phyloP scores from a whole-genome alignment of 2,329 filamentous ascomycete genomes.

The Aspergillus calidoustus region DNA sequence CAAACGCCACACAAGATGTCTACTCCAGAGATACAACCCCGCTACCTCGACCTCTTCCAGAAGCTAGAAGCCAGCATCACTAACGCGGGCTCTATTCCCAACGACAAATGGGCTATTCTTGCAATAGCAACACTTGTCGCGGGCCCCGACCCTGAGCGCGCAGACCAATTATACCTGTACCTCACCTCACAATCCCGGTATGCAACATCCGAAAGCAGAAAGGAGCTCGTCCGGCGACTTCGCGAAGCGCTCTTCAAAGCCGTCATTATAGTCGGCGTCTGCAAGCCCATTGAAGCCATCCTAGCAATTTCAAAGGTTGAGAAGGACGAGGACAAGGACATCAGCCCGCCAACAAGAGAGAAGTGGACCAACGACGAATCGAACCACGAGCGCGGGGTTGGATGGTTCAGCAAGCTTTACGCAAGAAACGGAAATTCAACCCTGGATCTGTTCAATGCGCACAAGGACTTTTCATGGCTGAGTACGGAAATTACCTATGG shows the following conservation, averaged over 20 bases:
- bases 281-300: conserved; percentile 65
- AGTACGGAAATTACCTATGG: conserved; percentile 75
- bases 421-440: conserved; percentile 50
- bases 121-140: conserved; percentile 52
- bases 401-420: conserved; percentile 64
- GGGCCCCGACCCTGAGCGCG: conserved; percentile 57
- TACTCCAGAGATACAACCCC: conserved; percentile 30
- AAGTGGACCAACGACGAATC: conserved; percentile 63
- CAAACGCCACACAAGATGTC: conserved; percentile 20
- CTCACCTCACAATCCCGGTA: conserved; percentile 57
- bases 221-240: conserved; percentile 42
- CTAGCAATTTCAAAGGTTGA: conserved; percentile 60
- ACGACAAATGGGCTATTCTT: conserved; percentile 41
- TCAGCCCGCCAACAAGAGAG: conserved; percentile 54
- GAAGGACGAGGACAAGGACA: conserved; percentile 62
- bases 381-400: conserved; percentile 58
- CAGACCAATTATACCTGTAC: conserved; percentile 60
- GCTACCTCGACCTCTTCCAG: conserved; percentile 35
- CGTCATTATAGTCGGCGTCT: conserved; percentile 63
- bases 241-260: conserved; percentile 65
- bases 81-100: conserved; percentile 27
- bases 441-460: conserved; percentile 36
- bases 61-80: conserved; percentile 35
- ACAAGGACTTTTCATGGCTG: conserved; percentile 66
- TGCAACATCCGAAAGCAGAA: conserved; percentile 33